These are phyloP conservation scores for Suillus plorans DNA, from an alignment of 768 basidiomycete genomes.

Conservation along the genomic window DNA sequence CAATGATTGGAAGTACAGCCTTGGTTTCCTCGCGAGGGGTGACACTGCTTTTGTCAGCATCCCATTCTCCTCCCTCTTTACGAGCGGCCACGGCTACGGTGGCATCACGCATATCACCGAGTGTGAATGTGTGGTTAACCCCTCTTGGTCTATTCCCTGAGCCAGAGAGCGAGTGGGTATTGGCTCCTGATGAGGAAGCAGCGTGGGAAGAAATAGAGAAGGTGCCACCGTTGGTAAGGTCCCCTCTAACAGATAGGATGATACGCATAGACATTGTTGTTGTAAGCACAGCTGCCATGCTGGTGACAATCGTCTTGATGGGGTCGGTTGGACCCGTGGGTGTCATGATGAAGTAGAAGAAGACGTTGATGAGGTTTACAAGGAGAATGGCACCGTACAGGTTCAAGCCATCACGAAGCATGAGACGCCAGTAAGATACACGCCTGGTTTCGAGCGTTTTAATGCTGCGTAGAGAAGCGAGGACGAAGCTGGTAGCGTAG, in stretches of 20 bases:
- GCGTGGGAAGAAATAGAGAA: constrained; percentile 56
- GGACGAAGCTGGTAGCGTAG: constrained; percentile 37
- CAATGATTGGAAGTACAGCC: constrained; percentile 33
- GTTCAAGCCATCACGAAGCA: constrained; percentile 88
- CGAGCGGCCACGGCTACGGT: constrained; percentile 48
- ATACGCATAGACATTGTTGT: constrained; percentile 88
- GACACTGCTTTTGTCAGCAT: constrained; percentile 42
- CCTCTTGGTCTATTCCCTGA: constrained; percentile 27
- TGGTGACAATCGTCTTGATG: constrained; percentile 80
- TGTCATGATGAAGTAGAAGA: constrained; percentile 85
- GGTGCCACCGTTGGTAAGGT: constrained; percentile 67
- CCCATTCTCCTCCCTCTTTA: constrained; percentile 41
- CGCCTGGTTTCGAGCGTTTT: constrained; percentile 40
- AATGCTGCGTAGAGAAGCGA: constrained; percentile 25
- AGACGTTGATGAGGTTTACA: constrained; percentile 79
- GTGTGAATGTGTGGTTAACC: constrained; percentile 35
- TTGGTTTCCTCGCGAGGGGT: constrained; percentile 36
- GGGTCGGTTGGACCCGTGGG: constrained; percentile 63
- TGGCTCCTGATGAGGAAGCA: constrained; percentile 46
- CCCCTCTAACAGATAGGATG: constrained; percentile 78
- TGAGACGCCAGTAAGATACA: constrained; percentile 75
- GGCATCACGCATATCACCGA: constrained; percentile 54
- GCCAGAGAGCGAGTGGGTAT: constrained; percentile 38
- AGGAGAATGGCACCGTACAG: constrained; percentile 79
- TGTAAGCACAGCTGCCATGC: constrained; percentile 85